Percentiles rank a stretch among this genome's conserved stretches.
Evolutionary conservation across 2,329 filamentous ascomycete genomes (phyloP).

Genomic region (Madurella mycetomatis): DNA sequence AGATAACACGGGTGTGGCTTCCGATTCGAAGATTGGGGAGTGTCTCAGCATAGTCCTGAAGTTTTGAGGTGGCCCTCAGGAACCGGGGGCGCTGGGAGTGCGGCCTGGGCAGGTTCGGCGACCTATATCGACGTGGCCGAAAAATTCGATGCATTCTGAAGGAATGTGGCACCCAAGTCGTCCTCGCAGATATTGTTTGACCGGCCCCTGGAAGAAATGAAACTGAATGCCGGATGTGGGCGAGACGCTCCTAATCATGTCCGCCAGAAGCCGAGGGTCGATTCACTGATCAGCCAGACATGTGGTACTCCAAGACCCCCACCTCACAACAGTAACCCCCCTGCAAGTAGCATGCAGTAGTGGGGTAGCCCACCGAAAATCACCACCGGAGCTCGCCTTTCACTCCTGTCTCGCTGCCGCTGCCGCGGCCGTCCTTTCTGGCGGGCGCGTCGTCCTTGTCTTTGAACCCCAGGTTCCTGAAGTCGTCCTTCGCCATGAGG

Average conservation of each 20-base stretch:
- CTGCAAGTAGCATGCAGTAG: background rate
- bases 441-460: conserved; percentile 42
- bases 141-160: conserved; percentile 7
- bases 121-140: conserved; percentile 1
- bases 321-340: background rate
- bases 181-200: background rate
- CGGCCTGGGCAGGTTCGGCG: background rate
- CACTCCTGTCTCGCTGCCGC: conserved; percentile 25
- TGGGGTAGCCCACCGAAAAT: conserved; percentile 9
- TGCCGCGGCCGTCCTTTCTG: conserved; percentile 22
- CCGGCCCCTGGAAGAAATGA: too few species aligned
- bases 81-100: conserved; percentile 6
- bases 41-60: conserved; percentile 31
- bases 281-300: background rate
- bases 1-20: conserved; percentile 38
- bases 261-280: conserved; percentile 1
- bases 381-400: conserved; percentile 36
- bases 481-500: conserved; percentile 92
- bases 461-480: conserved; percentile 84
- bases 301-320: background rate
- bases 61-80: conserved; percentile 22
- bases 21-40: conserved; percentile 37
- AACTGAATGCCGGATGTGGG: background rate
- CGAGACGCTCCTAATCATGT: background rate
- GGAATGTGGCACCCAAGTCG: background rate